phyloP scores from a whole-genome alignment of 2,329 filamentous ascomycete species.

The Ramularia collo-cygni region DNA sequence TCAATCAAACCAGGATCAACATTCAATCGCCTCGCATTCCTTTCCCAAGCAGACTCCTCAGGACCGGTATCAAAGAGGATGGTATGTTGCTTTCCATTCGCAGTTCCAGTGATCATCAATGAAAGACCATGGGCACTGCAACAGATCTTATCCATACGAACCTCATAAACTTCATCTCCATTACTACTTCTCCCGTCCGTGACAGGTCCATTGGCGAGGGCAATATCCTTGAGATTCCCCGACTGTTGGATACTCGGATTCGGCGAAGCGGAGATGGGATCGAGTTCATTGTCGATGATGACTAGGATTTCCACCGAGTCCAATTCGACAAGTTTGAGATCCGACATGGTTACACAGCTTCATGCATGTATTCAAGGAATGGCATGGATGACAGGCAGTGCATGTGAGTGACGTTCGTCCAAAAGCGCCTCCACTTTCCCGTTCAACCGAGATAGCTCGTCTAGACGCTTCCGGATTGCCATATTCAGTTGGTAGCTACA shows the following conservation, averaged over 20 bases:
- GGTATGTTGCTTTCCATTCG: constrained; percentile 15
- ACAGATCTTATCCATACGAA: constrained; percentile 25
- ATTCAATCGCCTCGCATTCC: constrained; percentile 19
- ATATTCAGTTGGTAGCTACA: too few species aligned
- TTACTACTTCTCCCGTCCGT: not conserved
- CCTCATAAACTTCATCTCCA: constrained; percentile 9
- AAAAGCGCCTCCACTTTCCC: too few species aligned
- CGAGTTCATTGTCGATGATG: constrained; percentile 26
- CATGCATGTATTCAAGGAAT: too few species aligned
- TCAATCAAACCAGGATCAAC: constrained; percentile 19
- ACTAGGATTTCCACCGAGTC: constrained; percentile 22
- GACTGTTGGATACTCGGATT: constrained; percentile 17
- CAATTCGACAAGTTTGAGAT: constrained; percentile 17
- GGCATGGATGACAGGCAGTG: too few species aligned
- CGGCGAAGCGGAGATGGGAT: constrained; percentile 22
- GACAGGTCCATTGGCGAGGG: constrained; percentile 6
- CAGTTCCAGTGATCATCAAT: constrained; percentile 22
- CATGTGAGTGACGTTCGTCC: too few species aligned
- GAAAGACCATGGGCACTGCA: constrained; percentile 25
- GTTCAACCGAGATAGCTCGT: too few species aligned
- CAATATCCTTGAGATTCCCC: constrained; percentile 20
- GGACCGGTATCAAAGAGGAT: constrained; percentile 26
- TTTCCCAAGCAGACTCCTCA: constrained; percentile 20
- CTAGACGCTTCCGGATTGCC: too few species aligned
- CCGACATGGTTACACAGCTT: constrained; percentile 9